Evolutionary conservation across 169 alveolate genomes (phyloP).

Genomic region (Theileria annulata): DNA sequence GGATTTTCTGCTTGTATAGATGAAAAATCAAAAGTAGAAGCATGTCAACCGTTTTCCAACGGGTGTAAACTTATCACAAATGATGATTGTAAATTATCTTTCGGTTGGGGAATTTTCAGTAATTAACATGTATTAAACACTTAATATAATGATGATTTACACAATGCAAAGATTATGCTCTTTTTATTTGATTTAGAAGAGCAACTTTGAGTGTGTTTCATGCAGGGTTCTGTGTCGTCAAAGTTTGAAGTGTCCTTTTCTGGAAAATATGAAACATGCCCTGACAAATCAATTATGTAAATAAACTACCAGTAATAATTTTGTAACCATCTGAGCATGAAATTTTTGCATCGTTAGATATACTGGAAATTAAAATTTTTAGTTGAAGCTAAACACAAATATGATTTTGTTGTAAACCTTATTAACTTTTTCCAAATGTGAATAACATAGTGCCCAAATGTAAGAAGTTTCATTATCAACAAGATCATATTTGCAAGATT

Average conservation of each 20-base stretch:
- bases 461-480: not conserved
- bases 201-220: slow-evolving; percentile 7
- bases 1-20: slow-evolving; percentile 15
- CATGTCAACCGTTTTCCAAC: slow-evolving; percentile 9
- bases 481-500: slow-evolving; percentile 14
- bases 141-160: slow-evolving; percentile 21
- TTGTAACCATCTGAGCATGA: slow-evolving; percentile 19
- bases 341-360: not conserved
- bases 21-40: not conserved
- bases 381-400: slow-evolving; percentile 11
- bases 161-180: not conserved
- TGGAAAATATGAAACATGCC: slow-evolving; percentile 4
- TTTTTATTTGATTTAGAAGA: not conserved
- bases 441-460: slow-evolving; percentile 47
- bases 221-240: slow-evolving; percentile 11
- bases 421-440: not conserved
- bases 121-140: not conserved
- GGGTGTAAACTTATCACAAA: slow-evolving; percentile 13
- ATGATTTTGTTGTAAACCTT: slow-evolving; percentile 9
- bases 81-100: slow-evolving; percentile 8
- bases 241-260: not conserved
- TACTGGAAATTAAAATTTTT: not conserved
- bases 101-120: slow-evolving; percentile 29
- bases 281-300: not conserved
- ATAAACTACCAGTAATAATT: not conserved